Percentiles rank a stretch among this genome's conserved stretches.
phyloP scores from a whole-genome alignment of 495 filamentous ascomycete genomes.

The Choiromyces venosus region DNA sequence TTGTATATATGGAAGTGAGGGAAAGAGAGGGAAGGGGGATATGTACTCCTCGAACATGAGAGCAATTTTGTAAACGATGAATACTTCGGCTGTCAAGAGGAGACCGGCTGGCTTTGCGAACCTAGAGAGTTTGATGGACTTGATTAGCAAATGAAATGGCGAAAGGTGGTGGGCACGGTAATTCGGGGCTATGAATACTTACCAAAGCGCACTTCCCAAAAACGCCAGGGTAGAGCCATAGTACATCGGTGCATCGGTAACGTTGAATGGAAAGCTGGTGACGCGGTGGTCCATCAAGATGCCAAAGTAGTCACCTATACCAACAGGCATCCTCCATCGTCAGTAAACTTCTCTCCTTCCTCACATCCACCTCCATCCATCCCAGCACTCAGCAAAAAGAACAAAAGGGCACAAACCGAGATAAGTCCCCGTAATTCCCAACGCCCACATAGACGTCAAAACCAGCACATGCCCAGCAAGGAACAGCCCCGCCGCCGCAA shows the following conservation, averaged over 20 bases:
- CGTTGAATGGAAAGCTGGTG: constrained; percentile 90
- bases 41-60: constrained; percentile 81
- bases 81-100: constrained; percentile 67
- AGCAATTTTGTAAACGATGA: constrained; percentile 73
- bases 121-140: neutral
- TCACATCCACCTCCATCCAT: no score
- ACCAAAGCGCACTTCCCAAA: constrained; percentile 74
- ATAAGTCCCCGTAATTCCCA: constrained; percentile 96
- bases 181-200: neutral
- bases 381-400: neutral
- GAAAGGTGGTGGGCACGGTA: neutral
- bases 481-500: constrained; percentile 63
- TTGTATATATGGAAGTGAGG: constrained; percentile 1
- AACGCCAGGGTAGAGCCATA: constrained; percentile 90
- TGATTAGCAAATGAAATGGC: neutral
- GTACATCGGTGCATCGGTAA: constrained; percentile 93
- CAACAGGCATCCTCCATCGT: neutral
- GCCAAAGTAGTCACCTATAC: constrained; percentile 84
- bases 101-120: constrained; percentile 86
- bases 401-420: constrained; percentile 44
- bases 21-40: constrained; percentile 5
- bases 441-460: constrained; percentile 76
- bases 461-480: constrained; percentile 76
- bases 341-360: neutral
- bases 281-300: constrained; percentile 95